These are phyloP conservation scores for Camellia oleifera DNA, from an alignment of 179 eudicot species.

Conservation along the genomic window DNA sequence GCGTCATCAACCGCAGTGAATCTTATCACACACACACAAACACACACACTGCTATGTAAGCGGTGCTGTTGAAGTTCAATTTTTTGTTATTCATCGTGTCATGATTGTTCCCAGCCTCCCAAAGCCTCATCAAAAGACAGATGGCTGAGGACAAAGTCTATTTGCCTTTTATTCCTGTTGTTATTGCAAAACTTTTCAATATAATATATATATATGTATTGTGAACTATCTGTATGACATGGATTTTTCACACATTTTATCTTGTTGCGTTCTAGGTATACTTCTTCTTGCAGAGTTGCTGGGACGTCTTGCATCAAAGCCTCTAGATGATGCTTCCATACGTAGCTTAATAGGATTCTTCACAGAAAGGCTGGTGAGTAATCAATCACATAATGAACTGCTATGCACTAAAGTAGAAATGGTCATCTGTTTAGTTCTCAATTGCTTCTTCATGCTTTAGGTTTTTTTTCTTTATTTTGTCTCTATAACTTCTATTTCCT, in stretches of 20 bases:
- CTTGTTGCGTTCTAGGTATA: slow-evolving; percentile 44
- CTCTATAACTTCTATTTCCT: neutral
- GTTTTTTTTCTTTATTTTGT: slow-evolving; percentile 4
- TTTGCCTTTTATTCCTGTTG: neutral
- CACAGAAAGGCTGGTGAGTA: slow-evolving; percentile 82
- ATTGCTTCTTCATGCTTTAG: neutral
- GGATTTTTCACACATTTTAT: slow-evolving; percentile 9
- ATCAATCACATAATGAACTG: slow-evolving; percentile 17
- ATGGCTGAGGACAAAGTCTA: neutral
- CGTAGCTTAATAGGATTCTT: slow-evolving; percentile 73
- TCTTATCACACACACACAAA: neutral
- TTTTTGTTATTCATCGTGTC: neutral
- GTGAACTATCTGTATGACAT: neutral
- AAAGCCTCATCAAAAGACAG: no score
- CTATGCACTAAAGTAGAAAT: slow-evolving; percentile 3
- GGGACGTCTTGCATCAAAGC: slow-evolving; percentile 56
- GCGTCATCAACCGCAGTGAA: no score
- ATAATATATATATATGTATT: neutral
- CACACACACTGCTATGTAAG: neutral
- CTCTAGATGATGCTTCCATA: slow-evolving; percentile 46
- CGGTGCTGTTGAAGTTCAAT: neutral
- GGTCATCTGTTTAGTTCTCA: neutral
- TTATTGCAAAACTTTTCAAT: neutral
- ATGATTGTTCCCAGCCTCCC: neutral
- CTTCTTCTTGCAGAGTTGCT: slow-evolving; percentile 85